Percentiles rank a stretch among this genome's conserved stretches.
These are phyloP conservation scores for Malus asiatica DNA, from an alignment of 306 rosid species.

Conservation along the genomic window DNA sequence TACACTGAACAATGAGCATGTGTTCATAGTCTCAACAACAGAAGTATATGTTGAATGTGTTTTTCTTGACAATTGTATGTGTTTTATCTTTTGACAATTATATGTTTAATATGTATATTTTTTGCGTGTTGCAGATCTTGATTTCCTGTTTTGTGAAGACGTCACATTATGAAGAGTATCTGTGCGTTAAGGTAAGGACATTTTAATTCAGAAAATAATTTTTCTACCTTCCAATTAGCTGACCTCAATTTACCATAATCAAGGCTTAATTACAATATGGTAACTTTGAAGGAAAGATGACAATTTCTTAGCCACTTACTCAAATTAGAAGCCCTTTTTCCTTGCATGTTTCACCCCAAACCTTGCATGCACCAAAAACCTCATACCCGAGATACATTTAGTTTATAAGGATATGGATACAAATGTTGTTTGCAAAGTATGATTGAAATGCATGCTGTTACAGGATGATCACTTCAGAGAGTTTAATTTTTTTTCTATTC, in stretches of 20 bases:
- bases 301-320: background rate
- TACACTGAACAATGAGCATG: background rate
- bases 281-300: background rate
- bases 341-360: background rate
- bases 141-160: conserved; percentile 94
- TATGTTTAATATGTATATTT: background rate
- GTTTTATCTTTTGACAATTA: background rate
- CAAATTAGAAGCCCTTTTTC: background rate
- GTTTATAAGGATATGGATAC: background rate
- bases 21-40: background rate
- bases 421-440: background rate
- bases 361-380: background rate
- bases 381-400: background rate
- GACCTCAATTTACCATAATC: background rate
- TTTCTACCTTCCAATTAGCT: background rate
- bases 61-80: background rate
- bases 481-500: background rate
- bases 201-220: conserved; percentile 7
- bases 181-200: conserved; percentile 76
- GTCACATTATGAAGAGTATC: conserved; percentile 84
- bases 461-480: background rate
- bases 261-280: background rate
- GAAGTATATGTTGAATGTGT: background rate
- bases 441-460: background rate
- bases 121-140: conserved; percentile 52